A percentile compares a stretch with the other conserved stretches of the same genome.
Conservation (phyloP, 2,329 filamentous ascomycete species). For the Colletotrichum aenigma region DNA sequence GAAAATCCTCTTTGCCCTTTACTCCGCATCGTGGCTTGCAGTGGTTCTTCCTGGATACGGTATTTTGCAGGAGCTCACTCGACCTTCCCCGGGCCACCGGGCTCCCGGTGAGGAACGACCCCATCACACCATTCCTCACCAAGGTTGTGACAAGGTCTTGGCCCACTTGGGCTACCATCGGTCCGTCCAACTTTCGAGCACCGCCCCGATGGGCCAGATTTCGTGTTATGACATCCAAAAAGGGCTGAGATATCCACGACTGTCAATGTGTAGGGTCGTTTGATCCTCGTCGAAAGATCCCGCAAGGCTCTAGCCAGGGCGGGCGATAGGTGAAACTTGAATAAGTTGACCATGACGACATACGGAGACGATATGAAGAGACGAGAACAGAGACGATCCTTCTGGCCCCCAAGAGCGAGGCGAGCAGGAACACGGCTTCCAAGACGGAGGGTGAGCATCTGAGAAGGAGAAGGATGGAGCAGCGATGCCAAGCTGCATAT, state of each 20-base stretch:
- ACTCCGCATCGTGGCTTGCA: background rate
- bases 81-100: background rate
- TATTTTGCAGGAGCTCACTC: background rate
- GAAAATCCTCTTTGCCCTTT: background rate
- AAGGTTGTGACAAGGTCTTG: background rate
- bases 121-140: background rate
- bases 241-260: background rate
- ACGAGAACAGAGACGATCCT: background rate
- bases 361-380: background rate
- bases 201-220: background rate
- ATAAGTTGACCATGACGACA: background rate
- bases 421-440: background rate
- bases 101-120: background rate
- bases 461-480: background rate
- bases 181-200: background rate
- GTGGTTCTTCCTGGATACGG: background rate
- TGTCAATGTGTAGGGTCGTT: background rate
- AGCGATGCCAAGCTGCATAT: slow-evolving; percentile 9
- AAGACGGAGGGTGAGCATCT: background rate
- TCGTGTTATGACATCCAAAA: background rate
- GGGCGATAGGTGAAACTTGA: background rate
- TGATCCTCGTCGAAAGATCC: background rate
- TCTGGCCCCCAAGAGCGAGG: background rate
- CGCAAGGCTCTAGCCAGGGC: background rate
- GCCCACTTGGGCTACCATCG: background rate